Evolutionary conservation across 2,329 filamentous ascomycete species (phyloP).

Genomic region (Clarireedia paspali): DNA sequence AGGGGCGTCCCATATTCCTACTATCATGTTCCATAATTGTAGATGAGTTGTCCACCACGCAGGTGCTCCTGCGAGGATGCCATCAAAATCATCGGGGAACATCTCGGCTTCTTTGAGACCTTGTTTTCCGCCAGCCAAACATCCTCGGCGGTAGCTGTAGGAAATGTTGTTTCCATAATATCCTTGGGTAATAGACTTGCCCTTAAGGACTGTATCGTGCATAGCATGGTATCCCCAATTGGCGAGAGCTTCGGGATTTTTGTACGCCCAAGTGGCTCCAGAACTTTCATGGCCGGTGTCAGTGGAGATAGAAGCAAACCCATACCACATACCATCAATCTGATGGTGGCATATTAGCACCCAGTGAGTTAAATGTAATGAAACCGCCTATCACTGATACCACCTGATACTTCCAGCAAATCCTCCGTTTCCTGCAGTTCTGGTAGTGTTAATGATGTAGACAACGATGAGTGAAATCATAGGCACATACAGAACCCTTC

Average conservation of each 20-base stretch:
- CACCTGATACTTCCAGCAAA: neutral
- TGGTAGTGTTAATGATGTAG: neutral
- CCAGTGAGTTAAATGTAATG: no score
- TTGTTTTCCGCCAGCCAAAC: constrained; percentile 35
- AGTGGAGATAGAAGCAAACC: neutral
- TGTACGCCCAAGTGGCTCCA: neutral
- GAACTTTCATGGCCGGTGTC: neutral
- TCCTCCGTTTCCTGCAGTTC: neutral
- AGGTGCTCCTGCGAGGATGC: constrained; percentile 33
- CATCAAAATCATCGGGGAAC: constrained; percentile 36
- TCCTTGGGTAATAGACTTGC: neutral
- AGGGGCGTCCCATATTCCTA: constrained; percentile 41
- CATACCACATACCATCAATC: neutral
- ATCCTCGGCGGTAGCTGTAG: constrained; percentile 33
- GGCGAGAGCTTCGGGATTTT: neutral
- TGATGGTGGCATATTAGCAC: no score
- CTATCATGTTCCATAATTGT: constrained; percentile 31
- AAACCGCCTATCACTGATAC: neutral
- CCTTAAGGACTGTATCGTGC: neutral
- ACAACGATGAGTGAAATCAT: neutral
- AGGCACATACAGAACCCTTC: neutral
- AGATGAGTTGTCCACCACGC: constrained; percentile 25
- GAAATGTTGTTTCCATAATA: constrained; percentile 27
- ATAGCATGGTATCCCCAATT: neutral
- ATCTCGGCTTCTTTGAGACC: constrained; percentile 38